A percentile compares a stretch with the other conserved stretches of the same genome.
Conservation (phyloP, 2,329 filamentous ascomycete genomes). For the Calonectria naviculata region DNA sequence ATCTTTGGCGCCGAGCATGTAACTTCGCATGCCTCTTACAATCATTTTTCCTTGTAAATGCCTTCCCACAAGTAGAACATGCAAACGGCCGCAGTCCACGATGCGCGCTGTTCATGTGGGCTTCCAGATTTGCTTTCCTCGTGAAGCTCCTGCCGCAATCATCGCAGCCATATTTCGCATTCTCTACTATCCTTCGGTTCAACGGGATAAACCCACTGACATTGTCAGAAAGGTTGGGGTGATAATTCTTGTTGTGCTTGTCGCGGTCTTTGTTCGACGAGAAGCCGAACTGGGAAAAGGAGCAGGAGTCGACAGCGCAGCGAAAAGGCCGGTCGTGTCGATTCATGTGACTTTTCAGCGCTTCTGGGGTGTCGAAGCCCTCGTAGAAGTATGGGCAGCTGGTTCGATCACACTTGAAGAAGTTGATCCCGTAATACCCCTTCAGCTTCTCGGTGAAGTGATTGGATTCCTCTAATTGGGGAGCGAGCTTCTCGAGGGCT, state of each 20-base stretch:
- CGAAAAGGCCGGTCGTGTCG: constrained; percentile 54
- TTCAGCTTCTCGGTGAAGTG: constrained; percentile 31
- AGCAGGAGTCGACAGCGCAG: constrained; percentile 49
- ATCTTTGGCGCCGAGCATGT: constrained; percentile 18
- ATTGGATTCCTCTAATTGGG: neutral
- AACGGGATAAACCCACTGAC: neutral
- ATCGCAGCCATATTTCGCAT: constrained; percentile 39
- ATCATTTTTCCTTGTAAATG: constrained; percentile 48
- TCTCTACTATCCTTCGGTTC: neutral
- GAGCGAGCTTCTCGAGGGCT: constrained; percentile 40
- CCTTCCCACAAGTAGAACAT: constrained; percentile 44
- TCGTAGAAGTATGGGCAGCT: constrained; percentile 55
- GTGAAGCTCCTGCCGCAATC: constrained; percentile 52
- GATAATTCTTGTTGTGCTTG: constrained; percentile 36
- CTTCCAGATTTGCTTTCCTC: constrained; percentile 46
- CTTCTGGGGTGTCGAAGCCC: constrained; percentile 47
- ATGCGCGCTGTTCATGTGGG: constrained; percentile 49
- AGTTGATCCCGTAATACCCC: constrained; percentile 49
- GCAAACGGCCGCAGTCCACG: constrained; percentile 45
- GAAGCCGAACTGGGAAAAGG: constrained; percentile 50
- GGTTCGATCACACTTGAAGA: constrained; percentile 55
- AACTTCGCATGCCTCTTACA: constrained; percentile 46
- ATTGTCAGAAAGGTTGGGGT: neutral
- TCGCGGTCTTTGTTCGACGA: constrained; percentile 48
- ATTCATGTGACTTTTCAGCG: constrained; percentile 48